Conservation (phyloP, 345 rosid genomes). For the Gossypium stocksii region DNA sequence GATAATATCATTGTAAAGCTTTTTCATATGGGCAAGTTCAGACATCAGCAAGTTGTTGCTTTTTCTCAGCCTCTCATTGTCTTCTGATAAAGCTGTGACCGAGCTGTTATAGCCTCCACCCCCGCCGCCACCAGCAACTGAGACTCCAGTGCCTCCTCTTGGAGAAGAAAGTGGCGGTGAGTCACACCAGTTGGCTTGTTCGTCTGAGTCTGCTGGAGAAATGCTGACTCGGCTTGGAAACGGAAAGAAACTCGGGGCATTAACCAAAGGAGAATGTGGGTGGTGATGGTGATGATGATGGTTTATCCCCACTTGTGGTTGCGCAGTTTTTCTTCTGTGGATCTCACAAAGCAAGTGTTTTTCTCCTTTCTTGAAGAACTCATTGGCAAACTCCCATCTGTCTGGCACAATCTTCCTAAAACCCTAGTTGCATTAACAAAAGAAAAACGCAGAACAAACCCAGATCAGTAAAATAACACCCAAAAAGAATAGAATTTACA, state of each 20-base stretch:
- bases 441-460: conserved; percentile 2
- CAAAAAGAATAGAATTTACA: background rate
- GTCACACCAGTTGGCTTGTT: conserved; percentile 60
- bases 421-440: conserved; percentile 46
- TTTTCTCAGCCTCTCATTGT: conserved; percentile 74
- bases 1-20: conserved; percentile 87
- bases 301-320: conserved; percentile 46
- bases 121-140: conserved; percentile 13
- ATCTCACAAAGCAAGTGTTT: conserved; percentile 91
- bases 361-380: conserved; percentile 86
- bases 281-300: conserved; percentile 42
- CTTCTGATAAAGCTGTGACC: conserved; percentile 63
- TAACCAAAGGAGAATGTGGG: conserved; percentile 41
- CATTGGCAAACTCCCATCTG: conserved; percentile 97
- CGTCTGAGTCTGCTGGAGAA: conserved; percentile 56
- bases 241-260: conserved; percentile 47
- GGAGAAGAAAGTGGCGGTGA: conserved; percentile 52
- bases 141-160: conserved; percentile 22
- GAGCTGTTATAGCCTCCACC: conserved; percentile 28
- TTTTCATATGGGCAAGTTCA: conserved; percentile 84
- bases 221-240: conserved; percentile 49
- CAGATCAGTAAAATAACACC: conserved; percentile 4
- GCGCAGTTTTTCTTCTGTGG: conserved; percentile 84
- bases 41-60: conserved; percentile 74
- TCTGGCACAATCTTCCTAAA: conserved; percentile 97